Conservation (phyloP, 768 basidiomycete genomes). For the Russula compacta region DNA sequence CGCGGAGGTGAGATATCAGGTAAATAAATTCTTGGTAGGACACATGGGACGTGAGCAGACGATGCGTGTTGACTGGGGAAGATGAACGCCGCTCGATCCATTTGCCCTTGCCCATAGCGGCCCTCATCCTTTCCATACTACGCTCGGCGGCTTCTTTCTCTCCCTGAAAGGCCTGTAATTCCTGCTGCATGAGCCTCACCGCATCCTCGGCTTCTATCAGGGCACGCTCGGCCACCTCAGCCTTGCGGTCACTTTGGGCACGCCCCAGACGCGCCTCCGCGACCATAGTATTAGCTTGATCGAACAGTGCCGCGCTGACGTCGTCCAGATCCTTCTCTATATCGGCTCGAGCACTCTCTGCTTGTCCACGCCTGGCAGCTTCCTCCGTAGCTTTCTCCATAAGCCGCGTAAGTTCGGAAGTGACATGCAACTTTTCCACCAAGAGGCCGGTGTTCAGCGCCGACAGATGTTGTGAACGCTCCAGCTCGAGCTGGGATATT, state of each 20-base stretch:
- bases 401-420: conserved; percentile 80
- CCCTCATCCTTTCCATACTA: conserved; percentile 40
- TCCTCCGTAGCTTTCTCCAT: conserved; percentile 96
- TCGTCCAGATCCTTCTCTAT: conserved; percentile 96
- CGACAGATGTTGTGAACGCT: conserved; percentile 79
- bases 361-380: conserved; percentile 82
- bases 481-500: conserved; percentile 72
- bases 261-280: conserved; percentile 71
- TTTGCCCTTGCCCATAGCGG: conserved; percentile 59
- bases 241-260: conserved; percentile 64
- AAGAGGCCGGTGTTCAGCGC: conserved; percentile 86
- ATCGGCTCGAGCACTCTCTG: conserved; percentile 68
- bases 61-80: conserved; percentile 25
- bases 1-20: conserved; percentile 70
- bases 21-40: conserved; percentile 75
- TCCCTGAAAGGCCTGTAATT: conserved; percentile 66
- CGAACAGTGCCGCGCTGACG: conserved; percentile 82
- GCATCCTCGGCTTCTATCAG: conserved; percentile 80
- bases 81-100: conserved; percentile 41
- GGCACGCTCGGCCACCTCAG: conserved; percentile 66
- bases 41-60: conserved; percentile 55
- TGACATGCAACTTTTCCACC: conserved; percentile 88
- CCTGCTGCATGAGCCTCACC: conserved; percentile 72
- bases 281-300: conserved; percentile 97
- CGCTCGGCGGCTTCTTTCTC: conserved; percentile 58